Evolutionary conservation across 768 basidiomycete genomes (phyloP).

Genomic region (Amanita subjunquillea): DNA sequence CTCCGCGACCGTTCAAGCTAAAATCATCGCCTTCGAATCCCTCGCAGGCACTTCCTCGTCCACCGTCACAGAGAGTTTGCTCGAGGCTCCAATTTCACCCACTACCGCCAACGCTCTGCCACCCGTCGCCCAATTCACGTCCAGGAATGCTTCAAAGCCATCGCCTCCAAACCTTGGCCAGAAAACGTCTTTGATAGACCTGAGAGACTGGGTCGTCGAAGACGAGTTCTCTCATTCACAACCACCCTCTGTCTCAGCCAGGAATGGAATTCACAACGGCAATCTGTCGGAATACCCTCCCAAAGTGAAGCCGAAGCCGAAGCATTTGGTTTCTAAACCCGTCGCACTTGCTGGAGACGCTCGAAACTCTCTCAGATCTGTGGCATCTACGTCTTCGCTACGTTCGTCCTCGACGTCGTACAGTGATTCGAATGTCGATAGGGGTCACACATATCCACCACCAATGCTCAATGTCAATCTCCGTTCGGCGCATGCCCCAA

Average conservation of each 20-base stretch:
- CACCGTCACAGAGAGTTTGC: slow-evolving; percentile 16
- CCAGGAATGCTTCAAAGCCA: slow-evolving; percentile 7
- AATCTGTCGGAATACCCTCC: slow-evolving; percentile 40
- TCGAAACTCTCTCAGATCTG: slow-evolving; percentile 42
- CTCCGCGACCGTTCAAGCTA: slow-evolving; percentile 40
- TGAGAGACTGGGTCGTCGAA: slow-evolving; percentile 66
- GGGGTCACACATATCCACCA: slow-evolving; percentile 50
- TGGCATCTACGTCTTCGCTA: slow-evolving; percentile 24
- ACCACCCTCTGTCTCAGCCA: slow-evolving; percentile 10
- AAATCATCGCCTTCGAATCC: slow-evolving; percentile 58
- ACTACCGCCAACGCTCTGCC: slow-evolving; percentile 28
- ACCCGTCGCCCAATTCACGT: slow-evolving; percentile 29
- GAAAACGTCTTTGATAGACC: slow-evolving; percentile 57
- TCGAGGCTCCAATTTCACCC: slow-evolving; percentile 42
- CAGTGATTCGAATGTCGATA: slow-evolving; percentile 44
- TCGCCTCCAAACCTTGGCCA: slow-evolving; percentile 38
- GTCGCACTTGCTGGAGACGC: slow-evolving; percentile 41
- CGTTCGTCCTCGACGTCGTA: slow-evolving; percentile 11
- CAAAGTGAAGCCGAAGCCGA: slow-evolving; percentile 19
- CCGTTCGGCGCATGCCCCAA: slow-evolving; percentile 41
- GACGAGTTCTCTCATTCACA: slow-evolving; percentile 26
- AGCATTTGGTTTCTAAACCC: slow-evolving; percentile 13
- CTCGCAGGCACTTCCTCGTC: slow-evolving; percentile 18
- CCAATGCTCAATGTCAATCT: slow-evolving; percentile 25
- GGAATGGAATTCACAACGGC: slow-evolving; percentile 8